A percentile compares a stretch with the other conserved stretches of the same genome.
Conservation (phyloP, 2,329 filamentous ascomycete genomes). For the Talaromyces funiculosus region DNA sequence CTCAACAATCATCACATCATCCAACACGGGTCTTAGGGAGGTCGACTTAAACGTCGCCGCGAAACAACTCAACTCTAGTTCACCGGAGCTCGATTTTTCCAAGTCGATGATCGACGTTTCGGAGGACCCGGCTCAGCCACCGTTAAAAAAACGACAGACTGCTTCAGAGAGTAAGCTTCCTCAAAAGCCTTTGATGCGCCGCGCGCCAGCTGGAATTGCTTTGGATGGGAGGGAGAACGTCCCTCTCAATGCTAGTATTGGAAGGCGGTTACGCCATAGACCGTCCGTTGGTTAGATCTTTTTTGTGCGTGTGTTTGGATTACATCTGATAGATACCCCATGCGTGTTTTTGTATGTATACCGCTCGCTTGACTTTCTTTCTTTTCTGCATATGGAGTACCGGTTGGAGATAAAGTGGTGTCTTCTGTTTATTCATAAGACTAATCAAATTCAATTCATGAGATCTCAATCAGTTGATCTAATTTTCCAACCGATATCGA, state of each 20-base stretch:
- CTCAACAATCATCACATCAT: slow-evolving; percentile 24
- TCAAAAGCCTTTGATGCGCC: slow-evolving; percentile 31
- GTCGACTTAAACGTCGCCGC: slow-evolving; percentile 46
- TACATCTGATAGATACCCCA: slow-evolving; percentile 1
- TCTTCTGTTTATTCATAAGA: background rate
- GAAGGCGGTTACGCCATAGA: slow-evolving; percentile 28
- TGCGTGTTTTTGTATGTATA: background rate
- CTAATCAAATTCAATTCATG: background rate
- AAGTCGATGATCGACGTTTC: slow-evolving; percentile 19
- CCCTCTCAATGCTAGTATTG: slow-evolving; percentile 20
- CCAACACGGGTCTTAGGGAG: slow-evolving; percentile 46
- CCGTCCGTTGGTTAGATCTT: slow-evolving; percentile 20
- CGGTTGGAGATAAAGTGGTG: background rate
- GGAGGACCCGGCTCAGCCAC: slow-evolving; percentile 28
- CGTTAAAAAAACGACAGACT: slow-evolving; percentile 19
- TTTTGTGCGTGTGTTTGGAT: background rate
- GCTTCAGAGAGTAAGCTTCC: slow-evolving; percentile 38
- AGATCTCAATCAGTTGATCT: background rate
- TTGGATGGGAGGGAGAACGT: slow-evolving; percentile 44
- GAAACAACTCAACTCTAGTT: slow-evolving; percentile 18
- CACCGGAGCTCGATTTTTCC: slow-evolving; percentile 2
- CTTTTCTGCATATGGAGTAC: background rate
- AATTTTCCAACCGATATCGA: background rate
- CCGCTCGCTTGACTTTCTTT: background rate
- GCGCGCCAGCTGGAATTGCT: slow-evolving; percentile 30